Evolutionary conservation across 257 asterid genomes (phyloP).

Genomic region (Solanum chiquidenum): DNA sequence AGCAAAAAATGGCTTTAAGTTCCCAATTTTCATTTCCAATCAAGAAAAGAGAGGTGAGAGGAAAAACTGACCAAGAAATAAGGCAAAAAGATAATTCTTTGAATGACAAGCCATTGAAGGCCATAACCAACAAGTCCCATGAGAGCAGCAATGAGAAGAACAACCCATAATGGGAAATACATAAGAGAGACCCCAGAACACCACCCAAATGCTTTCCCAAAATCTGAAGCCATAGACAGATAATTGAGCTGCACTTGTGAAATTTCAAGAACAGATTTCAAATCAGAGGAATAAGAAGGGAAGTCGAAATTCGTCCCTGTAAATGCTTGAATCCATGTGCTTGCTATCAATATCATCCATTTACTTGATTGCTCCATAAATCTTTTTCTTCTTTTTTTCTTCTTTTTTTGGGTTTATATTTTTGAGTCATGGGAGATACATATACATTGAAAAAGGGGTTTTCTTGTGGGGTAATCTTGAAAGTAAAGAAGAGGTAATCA

Average conservation of each 20-base stretch:
- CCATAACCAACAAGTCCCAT: conserved; percentile 61
- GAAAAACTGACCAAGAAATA: conserved; percentile 34
- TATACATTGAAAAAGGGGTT: not conserved
- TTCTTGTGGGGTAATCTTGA: not conserved
- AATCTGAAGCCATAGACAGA: conserved; percentile 48
- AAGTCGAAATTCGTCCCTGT: conserved; percentile 59
- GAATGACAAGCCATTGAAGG: conserved; percentile 49
- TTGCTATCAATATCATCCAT: conserved; percentile 49
- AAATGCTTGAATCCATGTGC: conserved; percentile 61
- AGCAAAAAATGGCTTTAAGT: not conserved
- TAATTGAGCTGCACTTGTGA: conserved; percentile 57
- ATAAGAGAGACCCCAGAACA: conserved; percentile 42
- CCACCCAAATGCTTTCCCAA: conserved; percentile 71
- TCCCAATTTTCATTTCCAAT: not conserved
- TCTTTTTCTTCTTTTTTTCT: not conserved
- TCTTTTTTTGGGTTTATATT: not conserved
- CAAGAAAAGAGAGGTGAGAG: not conserved
- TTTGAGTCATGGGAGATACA: not conserved
- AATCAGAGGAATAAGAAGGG: conserved; percentile 38
- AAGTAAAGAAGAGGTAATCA: not conserved
- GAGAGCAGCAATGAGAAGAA: conserved; percentile 36
- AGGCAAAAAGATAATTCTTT: conserved; percentile 31
- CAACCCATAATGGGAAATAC: conserved; percentile 38
- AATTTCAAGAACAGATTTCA: conserved; percentile 34
- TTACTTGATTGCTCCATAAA: conserved; percentile 28